These are phyloP conservation scores for Grosmannia serpens DNA, from an alignment of 2,329 filamentous ascomycete species.

Conservation along the genomic window DNA sequence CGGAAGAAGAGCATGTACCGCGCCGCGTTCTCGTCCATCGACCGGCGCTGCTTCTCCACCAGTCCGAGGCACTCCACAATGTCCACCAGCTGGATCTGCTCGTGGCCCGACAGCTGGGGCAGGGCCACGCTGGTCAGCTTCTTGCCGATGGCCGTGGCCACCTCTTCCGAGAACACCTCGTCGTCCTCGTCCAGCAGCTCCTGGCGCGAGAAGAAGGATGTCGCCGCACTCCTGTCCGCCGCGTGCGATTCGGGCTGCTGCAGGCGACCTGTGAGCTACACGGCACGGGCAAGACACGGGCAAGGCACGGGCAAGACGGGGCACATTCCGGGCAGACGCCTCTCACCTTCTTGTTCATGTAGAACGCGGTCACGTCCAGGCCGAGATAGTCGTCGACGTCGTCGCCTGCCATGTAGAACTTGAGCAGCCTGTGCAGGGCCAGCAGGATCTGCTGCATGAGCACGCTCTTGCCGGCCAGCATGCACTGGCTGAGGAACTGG, in stretches of 20 bases:
- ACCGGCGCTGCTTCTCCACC: constrained; percentile 76
- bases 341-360: constrained; percentile 24
- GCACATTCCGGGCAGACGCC: neutral
- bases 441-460: constrained; percentile 64
- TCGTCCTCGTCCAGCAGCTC: constrained; percentile 39
- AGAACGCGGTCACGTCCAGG: constrained; percentile 49
- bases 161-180: constrained; percentile 57
- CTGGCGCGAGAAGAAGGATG: constrained; percentile 24
- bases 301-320: neutral
- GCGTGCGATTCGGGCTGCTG: neutral
- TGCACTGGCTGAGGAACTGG: constrained; percentile 77
- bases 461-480: constrained; percentile 63
- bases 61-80: constrained; percentile 75
- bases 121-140: constrained; percentile 64
- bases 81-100: constrained; percentile 76
- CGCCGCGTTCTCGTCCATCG: constrained; percentile 81
- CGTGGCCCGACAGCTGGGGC: constrained; percentile 68
- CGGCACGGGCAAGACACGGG: too few relatives aligned
- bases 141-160: constrained; percentile 60
- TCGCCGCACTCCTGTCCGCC: neutral
- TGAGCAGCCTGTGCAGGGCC: constrained; percentile 62
- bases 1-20: constrained; percentile 82
- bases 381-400: constrained; percentile 67
- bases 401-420: constrained; percentile 75
- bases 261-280: neutral